Percentiles rank a stretch among this genome's conserved stretches.
Evolutionary conservation across 2,329 filamentous ascomycete genomes (phyloP).

Genomic region (Aspergillus transmontanensis): DNA sequence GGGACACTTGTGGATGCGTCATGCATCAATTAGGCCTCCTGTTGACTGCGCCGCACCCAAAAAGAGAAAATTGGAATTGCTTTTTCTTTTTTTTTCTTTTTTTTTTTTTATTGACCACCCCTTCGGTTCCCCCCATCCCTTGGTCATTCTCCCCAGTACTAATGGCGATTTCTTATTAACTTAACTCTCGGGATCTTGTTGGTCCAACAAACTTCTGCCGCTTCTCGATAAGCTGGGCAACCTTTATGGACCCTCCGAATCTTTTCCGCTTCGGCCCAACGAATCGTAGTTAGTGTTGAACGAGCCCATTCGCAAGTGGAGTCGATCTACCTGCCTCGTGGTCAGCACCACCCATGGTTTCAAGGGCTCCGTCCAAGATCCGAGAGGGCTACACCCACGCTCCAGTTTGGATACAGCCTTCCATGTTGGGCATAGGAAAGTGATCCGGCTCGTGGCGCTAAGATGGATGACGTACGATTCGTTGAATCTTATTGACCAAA

Average conservation of each 20-base stretch:
- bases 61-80: neutral
- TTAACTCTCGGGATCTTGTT: constrained; percentile 2
- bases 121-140: constrained; percentile 1
- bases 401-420: constrained; percentile 11
- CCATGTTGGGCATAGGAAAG: constrained; percentile 14
- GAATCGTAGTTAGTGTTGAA: constrained; percentile 14
- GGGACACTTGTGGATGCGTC: constrained; percentile 12
- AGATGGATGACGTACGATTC: constrained; percentile 15
- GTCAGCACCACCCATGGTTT: constrained; percentile 22
- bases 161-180: constrained; percentile 1
- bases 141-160: neutral
- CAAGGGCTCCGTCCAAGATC: constrained; percentile 17
- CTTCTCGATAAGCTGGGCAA: constrained; percentile 1
- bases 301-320: constrained; percentile 15
- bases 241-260: constrained; percentile 3
- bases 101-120: neutral
- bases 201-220: neutral
- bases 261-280: constrained; percentile 9
- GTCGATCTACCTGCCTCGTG: constrained; percentile 23
- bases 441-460: constrained; percentile 10
- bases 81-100: neutral
- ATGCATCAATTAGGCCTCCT: constrained; percentile 17
- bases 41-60: constrained; percentile 2
- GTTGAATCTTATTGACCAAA: constrained; percentile 13
- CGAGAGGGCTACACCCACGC: constrained; percentile 12